phyloP scores from a whole-genome alignment of 306 rosid genomes.

The Fragaria nilgerrensis region DNA sequence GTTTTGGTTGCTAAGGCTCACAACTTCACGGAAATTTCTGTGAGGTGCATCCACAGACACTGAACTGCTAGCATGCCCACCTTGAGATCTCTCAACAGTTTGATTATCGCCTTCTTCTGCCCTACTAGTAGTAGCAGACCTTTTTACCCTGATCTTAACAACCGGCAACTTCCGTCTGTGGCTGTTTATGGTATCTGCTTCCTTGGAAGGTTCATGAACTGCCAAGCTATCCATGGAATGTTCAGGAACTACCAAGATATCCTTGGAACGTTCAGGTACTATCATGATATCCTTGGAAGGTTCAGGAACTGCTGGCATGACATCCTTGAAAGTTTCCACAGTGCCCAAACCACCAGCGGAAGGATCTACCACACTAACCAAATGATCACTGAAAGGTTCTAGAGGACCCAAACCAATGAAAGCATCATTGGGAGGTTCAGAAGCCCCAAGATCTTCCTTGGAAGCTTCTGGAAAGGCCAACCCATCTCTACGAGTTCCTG shows the following conservation, averaged over 20 bases:
- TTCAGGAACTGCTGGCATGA: neutral
- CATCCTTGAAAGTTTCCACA: slow-evolving; percentile 5
- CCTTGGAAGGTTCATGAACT: slow-evolving; percentile 50
- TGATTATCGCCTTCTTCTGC: slow-evolving; percentile 73
- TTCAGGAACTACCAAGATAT: slow-evolving; percentile 16
- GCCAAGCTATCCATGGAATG: slow-evolving; percentile 36
- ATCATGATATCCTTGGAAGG: neutral
- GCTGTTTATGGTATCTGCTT: slow-evolving; percentile 55
- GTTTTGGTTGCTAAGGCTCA: slow-evolving; percentile 58
- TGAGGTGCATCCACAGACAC: slow-evolving; percentile 96
- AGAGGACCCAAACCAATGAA: slow-evolving; percentile 8
- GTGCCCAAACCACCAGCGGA: slow-evolving; percentile 15
- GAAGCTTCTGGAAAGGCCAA: slow-evolving; percentile 36
- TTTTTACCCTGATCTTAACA: slow-evolving; percentile 77
- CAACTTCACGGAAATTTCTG: slow-evolving; percentile 57
- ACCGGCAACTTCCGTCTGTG: slow-evolving; percentile 61
- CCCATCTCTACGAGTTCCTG: slow-evolving; percentile 25
- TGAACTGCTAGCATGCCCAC: slow-evolving; percentile 70
- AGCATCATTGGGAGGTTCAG: slow-evolving; percentile 13
- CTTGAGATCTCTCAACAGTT: slow-evolving; percentile 68
- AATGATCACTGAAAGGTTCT: neutral
- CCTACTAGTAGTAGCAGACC: slow-evolving; percentile 79
- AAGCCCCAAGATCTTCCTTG: neutral
- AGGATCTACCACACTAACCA: slow-evolving; percentile 2
- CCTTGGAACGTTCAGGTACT: slow-evolving; percentile 12